Evolutionary conservation across 805 yeast species (phyloP).

Genomic region (Sporopachydermia lactativora): DNA sequence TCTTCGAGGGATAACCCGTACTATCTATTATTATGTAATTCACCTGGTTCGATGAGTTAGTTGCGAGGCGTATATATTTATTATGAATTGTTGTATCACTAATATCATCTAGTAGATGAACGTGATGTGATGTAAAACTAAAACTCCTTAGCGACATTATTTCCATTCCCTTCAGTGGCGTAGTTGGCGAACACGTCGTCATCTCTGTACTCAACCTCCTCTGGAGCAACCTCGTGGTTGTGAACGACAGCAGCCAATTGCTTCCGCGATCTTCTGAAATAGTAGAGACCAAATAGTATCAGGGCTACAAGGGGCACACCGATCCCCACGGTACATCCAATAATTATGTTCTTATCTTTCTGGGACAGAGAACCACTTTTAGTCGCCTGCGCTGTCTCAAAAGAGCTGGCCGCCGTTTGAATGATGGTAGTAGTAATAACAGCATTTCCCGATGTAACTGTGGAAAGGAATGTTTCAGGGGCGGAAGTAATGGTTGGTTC

Average conservation of each 20-base stretch:
- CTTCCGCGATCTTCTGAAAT: not conserved
- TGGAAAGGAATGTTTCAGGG: not conserved
- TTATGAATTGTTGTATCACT: too few species aligned
- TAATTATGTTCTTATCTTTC: not conserved
- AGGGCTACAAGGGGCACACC: not conserved
- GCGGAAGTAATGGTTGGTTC: not conserved
- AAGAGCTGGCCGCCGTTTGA: not conserved
- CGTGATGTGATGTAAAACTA: too few species aligned
- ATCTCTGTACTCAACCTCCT: not conserved
- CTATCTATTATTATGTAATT: too few species aligned
- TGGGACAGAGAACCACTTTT: not conserved
- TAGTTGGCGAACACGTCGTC: not conserved
- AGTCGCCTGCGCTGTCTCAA: not conserved
- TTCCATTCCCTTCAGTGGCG: not conserved
- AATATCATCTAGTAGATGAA: too few species aligned
- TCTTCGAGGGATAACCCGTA: too few species aligned
- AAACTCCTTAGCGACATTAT: not conserved
- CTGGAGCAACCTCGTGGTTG: not conserved
- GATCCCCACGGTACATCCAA: not conserved
- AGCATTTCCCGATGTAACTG: not conserved
- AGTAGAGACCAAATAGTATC: not conserved
- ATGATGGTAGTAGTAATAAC: not conserved
- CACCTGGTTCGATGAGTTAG: too few species aligned
- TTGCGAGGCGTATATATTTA: too few species aligned
- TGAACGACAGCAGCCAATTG: constrained; percentile 1